Evolutionary conservation across 106 monocot genomes (phyloP).

Genomic region (Dendrobium huoshanense): DNA sequence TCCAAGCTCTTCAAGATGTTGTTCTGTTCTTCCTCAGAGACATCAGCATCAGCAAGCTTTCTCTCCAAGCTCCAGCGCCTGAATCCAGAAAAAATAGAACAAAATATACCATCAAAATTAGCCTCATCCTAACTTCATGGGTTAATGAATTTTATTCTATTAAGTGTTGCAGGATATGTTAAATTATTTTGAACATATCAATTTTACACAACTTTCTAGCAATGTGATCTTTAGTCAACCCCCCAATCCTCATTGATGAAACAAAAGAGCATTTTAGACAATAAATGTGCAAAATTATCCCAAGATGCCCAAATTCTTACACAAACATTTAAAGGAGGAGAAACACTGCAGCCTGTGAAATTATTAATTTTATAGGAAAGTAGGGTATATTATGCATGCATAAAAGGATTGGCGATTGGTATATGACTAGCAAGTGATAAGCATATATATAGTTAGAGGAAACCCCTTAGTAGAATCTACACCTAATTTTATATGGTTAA

Average conservation of each 20-base stretch:
- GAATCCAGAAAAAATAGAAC: background rate
- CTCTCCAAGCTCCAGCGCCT: slow-evolving; percentile 69
- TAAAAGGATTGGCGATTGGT: background rate
- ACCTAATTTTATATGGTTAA: background rate
- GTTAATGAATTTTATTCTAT: background rate
- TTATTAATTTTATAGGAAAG: background rate
- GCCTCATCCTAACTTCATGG: background rate
- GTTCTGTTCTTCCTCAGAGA: slow-evolving; percentile 71
- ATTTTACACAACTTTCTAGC: background rate
- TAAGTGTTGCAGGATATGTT: background rate
- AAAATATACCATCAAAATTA: background rate
- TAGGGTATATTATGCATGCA: background rate
- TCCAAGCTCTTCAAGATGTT: slow-evolving; percentile 67
- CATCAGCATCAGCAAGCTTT: slow-evolving; percentile 81
- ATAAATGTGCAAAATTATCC: background rate
- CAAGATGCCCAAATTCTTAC: background rate
- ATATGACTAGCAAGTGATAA: background rate
- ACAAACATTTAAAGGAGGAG: background rate
- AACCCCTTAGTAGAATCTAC: background rate
- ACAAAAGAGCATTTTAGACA: background rate
- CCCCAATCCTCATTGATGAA: background rate
- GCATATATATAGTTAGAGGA: background rate
- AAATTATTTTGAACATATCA: background rate
- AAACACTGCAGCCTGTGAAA: background rate
- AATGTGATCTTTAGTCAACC: background rate